Base-by-base conservation (phyloP, 1,284 basidiomycete genomes). In the Hortiboletus rubellus region DNA sequence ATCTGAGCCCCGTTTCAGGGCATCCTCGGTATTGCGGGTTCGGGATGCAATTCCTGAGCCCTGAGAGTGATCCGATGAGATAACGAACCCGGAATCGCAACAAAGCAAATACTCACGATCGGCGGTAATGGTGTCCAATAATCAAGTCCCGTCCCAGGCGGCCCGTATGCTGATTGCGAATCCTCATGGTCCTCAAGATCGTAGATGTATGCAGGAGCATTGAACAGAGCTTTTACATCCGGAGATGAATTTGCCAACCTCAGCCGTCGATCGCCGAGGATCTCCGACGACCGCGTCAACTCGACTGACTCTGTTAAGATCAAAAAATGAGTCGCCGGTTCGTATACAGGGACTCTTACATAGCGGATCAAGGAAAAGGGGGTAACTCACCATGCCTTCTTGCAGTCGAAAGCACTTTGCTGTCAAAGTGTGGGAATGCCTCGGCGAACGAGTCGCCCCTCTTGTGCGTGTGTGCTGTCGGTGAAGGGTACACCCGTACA, bases 391-490 rank as follows among this genome's bases (percentile, higher is more conserved):
- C 86, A 65, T 88, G 86, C 46, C 85, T 84, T 62, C 82, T 80
- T 36, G 87, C 84, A 22, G 90, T 88, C 2, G 92, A 88, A 41
- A 96, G 79, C 3, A 98, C 86, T 75, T 96, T 97, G 76, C 92
- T 95, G 71, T 97, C 94, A 74, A 98, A 98, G 73, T 97, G 95
- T 36, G 94, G 92, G 80, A 98, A 96, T 2, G 95, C 92, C 67
- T 96, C 93, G 27, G 94, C 90, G 68, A 96, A 96, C 6, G 93
- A 94, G 71, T 98, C 96, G 31, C 89, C 89, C 46, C 93, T 82
- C 74, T 90, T 90, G 70, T 91, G 89, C 3, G 82, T 84, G 64
- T 85, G 83, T 38, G 83, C 82, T 17, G 86, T 88, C 15, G 85
- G 83, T n/a, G 87, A 85, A 24, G 87, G 86, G 69, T 87, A 90